Conservation (phyloP, 768 basidiomycete species). For the Leccinellum albellum region DNA sequence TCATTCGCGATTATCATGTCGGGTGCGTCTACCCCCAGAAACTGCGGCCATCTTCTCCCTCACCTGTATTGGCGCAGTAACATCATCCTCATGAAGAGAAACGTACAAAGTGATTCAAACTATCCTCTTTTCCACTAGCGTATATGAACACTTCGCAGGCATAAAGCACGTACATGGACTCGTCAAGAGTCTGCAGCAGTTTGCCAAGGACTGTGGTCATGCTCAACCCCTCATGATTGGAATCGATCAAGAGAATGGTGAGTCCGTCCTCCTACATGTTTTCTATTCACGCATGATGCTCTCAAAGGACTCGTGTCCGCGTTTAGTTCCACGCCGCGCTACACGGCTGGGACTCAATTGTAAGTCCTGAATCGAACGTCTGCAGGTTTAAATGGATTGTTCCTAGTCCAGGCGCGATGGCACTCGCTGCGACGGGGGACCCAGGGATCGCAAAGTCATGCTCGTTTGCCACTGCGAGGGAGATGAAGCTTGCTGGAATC, state of each 20-base stretch:
- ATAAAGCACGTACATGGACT: conserved; percentile 48
- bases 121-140: not conserved
- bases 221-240: conserved; percentile 57
- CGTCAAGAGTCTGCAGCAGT: conserved; percentile 45
- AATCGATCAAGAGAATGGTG: conserved; percentile 76
- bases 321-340: conserved; percentile 43
- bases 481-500: conserved; percentile 59
- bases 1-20: conserved; percentile 60
- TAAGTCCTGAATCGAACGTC: conserved; percentile 30
- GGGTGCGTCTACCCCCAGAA: conserved; percentile 35
- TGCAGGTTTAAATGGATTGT: not conserved
- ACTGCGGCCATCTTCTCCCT: not conserved
- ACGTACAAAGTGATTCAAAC: conserved; percentile 45
- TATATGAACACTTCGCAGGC: conserved; percentile 33
- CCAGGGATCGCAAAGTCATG: conserved; percentile 42
- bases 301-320: conserved; percentile 62
- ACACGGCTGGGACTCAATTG: conserved; percentile 63
- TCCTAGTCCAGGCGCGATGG: conserved; percentile 70
- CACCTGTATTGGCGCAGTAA: conserved; percentile 31
- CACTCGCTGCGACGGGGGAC: conserved; percentile 53
- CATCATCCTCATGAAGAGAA: conserved; percentile 68
- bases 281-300: not conserved
- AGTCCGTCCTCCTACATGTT: not conserved
- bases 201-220: conserved; percentile 59
- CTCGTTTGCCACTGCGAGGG: conserved; percentile 49